Conservation (phyloP, 148 eudicot species). For the Gaultheria prostrata region DNA sequence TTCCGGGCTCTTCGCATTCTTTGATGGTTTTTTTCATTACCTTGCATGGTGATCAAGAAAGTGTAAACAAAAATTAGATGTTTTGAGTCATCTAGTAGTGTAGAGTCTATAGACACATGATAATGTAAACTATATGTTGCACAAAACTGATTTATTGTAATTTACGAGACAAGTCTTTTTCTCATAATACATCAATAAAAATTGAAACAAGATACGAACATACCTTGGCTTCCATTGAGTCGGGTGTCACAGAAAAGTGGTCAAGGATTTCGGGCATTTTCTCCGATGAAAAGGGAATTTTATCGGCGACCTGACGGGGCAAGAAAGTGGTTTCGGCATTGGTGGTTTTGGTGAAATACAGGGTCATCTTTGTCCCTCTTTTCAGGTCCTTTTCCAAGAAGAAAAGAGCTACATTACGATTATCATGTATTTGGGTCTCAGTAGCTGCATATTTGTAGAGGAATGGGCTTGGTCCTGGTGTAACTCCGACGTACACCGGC, state of each 20-base stretch:
- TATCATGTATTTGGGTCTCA: constrained; percentile 23
- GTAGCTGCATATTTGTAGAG: constrained; percentile 10
- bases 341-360: constrained; percentile 16
- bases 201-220: neutral
- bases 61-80: neutral
- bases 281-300: constrained; percentile 29
- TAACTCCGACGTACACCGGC: constrained; percentile 27
- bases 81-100: too few relatives aligned
- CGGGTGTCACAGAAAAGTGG: constrained; percentile 32
- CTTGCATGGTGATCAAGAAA: neutral
- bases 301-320: constrained; percentile 19
- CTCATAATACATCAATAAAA: too few relatives aligned
- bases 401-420: constrained; percentile 9
- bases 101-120: too few relatives aligned
- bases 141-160: too few relatives aligned
- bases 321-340: constrained; percentile 24
- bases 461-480: neutral
- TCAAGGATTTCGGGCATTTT: constrained; percentile 23
- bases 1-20: constrained; percentile 16
- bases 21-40: constrained; percentile 13
- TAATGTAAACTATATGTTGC: too few relatives aligned
- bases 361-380: neutral
- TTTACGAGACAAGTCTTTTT: too few relatives aligned
- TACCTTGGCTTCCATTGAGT: constrained; percentile 18
- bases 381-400: constrained; percentile 11